phyloP scores from a whole-genome alignment of 2,329 filamentous ascomycete species.

The Dissoconium aciculare region DNA sequence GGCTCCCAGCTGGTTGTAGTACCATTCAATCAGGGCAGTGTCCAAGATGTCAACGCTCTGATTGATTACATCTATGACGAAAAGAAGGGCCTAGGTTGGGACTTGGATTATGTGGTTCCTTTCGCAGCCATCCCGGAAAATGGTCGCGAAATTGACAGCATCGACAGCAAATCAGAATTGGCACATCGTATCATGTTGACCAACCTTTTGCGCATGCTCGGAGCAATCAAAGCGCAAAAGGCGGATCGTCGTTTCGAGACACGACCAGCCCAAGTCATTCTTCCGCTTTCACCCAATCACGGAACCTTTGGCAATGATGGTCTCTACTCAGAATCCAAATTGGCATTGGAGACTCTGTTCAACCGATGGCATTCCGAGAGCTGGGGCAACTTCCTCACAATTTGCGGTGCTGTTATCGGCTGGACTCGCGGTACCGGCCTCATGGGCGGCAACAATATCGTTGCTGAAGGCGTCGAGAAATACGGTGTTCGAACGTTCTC shows the following conservation, averaged over 20 bases:
- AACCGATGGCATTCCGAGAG: slow-evolving; percentile 96
- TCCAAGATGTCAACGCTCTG: slow-evolving; percentile 89
- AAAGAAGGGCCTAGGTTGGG: slow-evolving; percentile 95
- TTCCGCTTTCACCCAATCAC: slow-evolving; percentile 93
- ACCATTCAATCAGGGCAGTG: slow-evolving; percentile 97
- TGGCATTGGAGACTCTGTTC: slow-evolving; percentile 92
- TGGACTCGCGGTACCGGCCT: slow-evolving; percentile 98
- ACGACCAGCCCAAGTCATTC: slow-evolving; percentile 86
- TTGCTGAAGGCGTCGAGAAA: slow-evolving; percentile 90
- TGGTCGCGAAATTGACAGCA: slow-evolving; percentile 87
- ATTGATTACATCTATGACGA: slow-evolving; percentile 92
- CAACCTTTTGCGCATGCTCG: slow-evolving; percentile 82
- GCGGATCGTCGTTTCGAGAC: slow-evolving; percentile 78
- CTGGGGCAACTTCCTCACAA: slow-evolving; percentile 94
- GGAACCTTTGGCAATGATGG: slow-evolving; percentile 96
- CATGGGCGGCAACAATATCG: slow-evolving; percentile 95
- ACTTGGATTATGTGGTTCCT: slow-evolving; percentile 87
- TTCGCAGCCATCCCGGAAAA: slow-evolving; percentile 98
- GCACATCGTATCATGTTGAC: slow-evolving; percentile 99
- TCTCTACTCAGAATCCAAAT: slow-evolving; percentile 95
- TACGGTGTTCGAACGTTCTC: slow-evolving; percentile 97
- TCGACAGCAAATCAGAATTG: slow-evolving; percentile 94
- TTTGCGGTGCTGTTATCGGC: slow-evolving; percentile 94
- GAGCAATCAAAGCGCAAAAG: slow-evolving; percentile 84
- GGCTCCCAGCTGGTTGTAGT: slow-evolving; percentile 96